Evolutionary conservation across 2,329 filamentous ascomycete species (phyloP), one percentile per base, ranked within the genome.

Genomic region (Clarireedia paspali): DNA sequence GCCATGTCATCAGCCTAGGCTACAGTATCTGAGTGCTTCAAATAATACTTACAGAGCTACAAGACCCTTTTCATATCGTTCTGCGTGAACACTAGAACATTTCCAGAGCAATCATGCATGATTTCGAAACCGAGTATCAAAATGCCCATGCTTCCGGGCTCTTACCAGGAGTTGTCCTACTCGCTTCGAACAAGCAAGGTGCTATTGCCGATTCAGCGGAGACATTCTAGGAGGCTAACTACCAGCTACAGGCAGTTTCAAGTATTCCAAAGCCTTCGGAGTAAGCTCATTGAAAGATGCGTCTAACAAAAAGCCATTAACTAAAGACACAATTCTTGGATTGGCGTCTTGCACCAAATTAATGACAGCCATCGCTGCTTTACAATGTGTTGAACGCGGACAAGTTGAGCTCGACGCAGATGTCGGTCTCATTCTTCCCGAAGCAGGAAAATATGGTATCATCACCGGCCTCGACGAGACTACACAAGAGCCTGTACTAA

Each of bases 271-370:
- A 53, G 52, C 64, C 1, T 71, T 74, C 36, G 72, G 72, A 2
- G 59, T 55, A 5, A 65, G 66, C 1, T 67, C 68, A n/a, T 60
- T 77, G 74, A 74, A 83, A 6, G 78, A 79, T 0, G 78, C 76
- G 0, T 78, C 76, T 59, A 80, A 79, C n/a, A 30, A 27, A 4
- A 75, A 81, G 49, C 72, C 76, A 3, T 82, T 87, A 77, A 76
- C 76, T 0, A 68, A 81, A 0, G 82, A 88, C 42, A 81, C 73
- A 5, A 71, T 82, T 0, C 87, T 84, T 63, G 82, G 77, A 77
- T 71, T 83, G 3, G 80, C 79, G 0, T 81, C 78, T 0, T 80
- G 77, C 63, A 81, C 80, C 14, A 83, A 83, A 68, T 72, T 82
- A 67, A 66, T 82, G 5, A 70, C 73, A 0, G 75, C 72, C 0